These are phyloP conservation scores for Nannochloropsis salina DNA, from an alignment of 108 stramenopile species.

Conservation along the genomic window DNA sequence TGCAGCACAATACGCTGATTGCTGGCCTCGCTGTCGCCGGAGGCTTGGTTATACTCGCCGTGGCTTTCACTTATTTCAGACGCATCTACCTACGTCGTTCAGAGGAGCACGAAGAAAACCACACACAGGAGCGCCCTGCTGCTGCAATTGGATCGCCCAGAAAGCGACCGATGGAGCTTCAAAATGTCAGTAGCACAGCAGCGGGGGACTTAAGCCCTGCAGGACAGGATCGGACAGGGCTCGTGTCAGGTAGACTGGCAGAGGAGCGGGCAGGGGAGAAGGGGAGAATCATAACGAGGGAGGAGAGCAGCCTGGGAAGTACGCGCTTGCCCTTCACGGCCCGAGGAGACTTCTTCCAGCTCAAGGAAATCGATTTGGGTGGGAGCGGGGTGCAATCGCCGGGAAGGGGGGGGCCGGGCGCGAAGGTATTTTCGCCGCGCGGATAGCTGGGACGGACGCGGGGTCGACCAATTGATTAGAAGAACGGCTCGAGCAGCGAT, in stretches of 20 bases:
- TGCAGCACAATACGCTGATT: background rate
- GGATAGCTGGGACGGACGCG: background rate
- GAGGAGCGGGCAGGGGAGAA: background rate
- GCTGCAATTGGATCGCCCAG: background rate
- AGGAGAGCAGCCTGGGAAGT: background rate
- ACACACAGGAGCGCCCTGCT: background rate
- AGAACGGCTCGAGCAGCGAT: too few species aligned
- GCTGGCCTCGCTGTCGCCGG: background rate
- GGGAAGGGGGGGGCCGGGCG: background rate
- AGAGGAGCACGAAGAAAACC: background rate
- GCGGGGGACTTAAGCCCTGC: background rate
- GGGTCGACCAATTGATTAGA: too few species aligned
- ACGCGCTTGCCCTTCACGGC: background rate
- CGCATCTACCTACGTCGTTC: background rate
- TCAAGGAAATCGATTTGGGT: conserved; percentile 5
- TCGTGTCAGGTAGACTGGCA: background rate
- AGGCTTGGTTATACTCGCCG: background rate
- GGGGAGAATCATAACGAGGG: background rate
- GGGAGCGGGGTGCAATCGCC: background rate
- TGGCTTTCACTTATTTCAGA: background rate
- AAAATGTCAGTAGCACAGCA: background rate
- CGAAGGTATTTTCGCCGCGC: background rate
- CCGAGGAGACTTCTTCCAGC: conserved; percentile 5
- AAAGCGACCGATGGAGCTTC: background rate
- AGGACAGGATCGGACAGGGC: too few species aligned